Evolutionary conservation across 208 protist genomes (phyloP), one percentile per base, ranked within the genome.

Genomic region (Leishmania tarentolae): DNA sequence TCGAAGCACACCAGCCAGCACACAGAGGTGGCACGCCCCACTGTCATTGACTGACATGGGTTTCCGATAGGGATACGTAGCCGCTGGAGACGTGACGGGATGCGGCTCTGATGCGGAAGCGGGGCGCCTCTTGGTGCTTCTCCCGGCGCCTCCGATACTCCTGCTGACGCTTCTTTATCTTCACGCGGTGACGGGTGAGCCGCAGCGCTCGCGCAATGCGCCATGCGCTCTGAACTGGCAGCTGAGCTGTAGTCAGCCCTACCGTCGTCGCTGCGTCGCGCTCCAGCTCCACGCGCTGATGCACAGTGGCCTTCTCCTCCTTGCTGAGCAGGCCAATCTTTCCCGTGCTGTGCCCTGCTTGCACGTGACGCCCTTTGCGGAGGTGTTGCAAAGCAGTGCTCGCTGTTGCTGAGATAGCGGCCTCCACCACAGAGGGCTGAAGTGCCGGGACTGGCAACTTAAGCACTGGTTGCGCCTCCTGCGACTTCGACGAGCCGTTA

Each of bases 121-220:
- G 24, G 70, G 75, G 24, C 31, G 28, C 52, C 42, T 57, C 52
- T 35, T 61, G 71, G 71, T 21, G 68, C 13, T 69, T 24, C 11
- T 46, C 80, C 11, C 76, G 81, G 6, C 81, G 81, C 15, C 46
- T 50, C 15, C 50, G 57, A 52, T 75, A 75, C 53, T 81, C 78
- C 9, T 57, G 37, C 59, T 66, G 50, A 59, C 83, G 68, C 46
- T 73, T 65, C 56, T 46, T 70, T 3, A 72, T 17, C 15, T 47
- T 66, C 21, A 74, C 79, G 6, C 71, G 52, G 4, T 69, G 81
- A n/a, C 88, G 84, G 50, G 85, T 82, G 44, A 81, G 53, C 42
- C 83, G 79, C 44, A 91, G 69, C 59, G 87, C 90, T 75, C 86
- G 81, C 46, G 82, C 53, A 28, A 87, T 82, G 53, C 90, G 85